A percentile compares a stretch with the other conserved stretches of the same genome.
These are phyloP conservation scores for Dissophora ornata DNA, from an alignment of 192 early-diverging fungal genomes.

Conservation along the genomic window DNA sequence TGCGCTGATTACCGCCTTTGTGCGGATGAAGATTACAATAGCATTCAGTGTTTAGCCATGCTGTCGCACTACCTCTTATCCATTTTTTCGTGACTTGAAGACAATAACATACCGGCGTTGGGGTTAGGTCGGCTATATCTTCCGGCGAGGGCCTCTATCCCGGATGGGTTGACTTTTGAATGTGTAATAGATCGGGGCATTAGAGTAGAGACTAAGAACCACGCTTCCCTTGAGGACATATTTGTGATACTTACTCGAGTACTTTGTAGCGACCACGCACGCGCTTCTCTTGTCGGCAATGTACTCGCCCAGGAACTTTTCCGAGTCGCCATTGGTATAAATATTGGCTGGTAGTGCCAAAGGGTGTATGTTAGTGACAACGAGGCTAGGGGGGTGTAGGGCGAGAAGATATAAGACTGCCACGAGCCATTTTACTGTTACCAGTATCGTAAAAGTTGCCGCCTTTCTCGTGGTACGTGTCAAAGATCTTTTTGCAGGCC, in stretches of 20 bases:
- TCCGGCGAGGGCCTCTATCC: conserved; percentile 14
- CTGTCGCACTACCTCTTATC: too few relatives aligned
- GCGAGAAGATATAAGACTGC: not conserved
- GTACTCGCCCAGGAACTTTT: conserved; percentile 67
- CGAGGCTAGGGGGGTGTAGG: too few relatives aligned
- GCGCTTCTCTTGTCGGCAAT: conserved; percentile 62
- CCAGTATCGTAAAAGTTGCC: conserved; percentile 64
- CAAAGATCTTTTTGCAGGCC: conserved; percentile 57
- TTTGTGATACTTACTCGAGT: conserved; percentile 26
- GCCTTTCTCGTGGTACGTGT: conserved; percentile 57
- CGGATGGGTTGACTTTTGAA: conserved; percentile 12
- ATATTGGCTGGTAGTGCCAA: conserved; percentile 55
- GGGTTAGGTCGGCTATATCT: conserved; percentile 13
- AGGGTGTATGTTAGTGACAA: too few relatives aligned
- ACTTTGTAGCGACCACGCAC: conserved; percentile 70
- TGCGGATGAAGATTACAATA: too few relatives aligned
- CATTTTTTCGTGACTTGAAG: not conserved
- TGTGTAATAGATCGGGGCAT: not conserved
- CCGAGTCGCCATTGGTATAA: conserved; percentile 66
- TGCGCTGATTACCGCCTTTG: conserved; percentile 54
- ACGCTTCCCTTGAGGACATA: not conserved
- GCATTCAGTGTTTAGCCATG: not conserved
- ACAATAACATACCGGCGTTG: conserved; percentile 34
- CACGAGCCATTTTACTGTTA: not conserved
- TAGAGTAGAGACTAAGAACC: not conserved